Evolutionary conservation across 2,329 filamentous ascomycete species (phyloP).

Genomic region (Cercospora zeina): DNA sequence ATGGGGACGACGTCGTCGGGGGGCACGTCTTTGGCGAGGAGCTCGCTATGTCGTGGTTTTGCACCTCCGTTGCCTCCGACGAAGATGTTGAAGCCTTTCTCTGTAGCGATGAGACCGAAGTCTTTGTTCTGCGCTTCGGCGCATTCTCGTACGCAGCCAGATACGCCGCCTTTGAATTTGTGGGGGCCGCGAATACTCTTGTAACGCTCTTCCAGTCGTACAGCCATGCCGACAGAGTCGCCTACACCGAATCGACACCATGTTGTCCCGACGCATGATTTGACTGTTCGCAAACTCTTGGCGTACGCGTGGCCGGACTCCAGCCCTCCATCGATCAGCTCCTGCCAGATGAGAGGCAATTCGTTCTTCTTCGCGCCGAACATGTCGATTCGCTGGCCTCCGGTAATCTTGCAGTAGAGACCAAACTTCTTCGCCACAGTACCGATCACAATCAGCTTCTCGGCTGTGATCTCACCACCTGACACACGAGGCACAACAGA

Average conservation of each 20-base stretch:
- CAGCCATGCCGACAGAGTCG: conserved; percentile 87
- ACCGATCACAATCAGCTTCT: conserved; percentile 80
- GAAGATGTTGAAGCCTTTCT: conserved; percentile 92
- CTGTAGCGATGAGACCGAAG: conserved; percentile 87
- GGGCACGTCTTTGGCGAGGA: conserved; percentile 82
- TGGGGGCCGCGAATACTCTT: conserved; percentile 87
- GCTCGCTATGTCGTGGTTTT: conserved; percentile 76
- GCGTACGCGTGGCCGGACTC: conserved; percentile 89
- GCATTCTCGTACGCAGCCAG: conserved; percentile 88
- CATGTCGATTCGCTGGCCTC: conserved; percentile 88
- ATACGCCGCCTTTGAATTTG: conserved; percentile 83
- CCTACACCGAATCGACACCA: conserved; percentile 90
- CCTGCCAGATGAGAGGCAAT: conserved; percentile 76
- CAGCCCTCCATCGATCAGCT: conserved; percentile 79
- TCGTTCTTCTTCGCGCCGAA: conserved; percentile 90
- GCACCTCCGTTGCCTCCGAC: conserved; percentile 87
- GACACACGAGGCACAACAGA: conserved; percentile 81
- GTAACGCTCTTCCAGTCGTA: conserved; percentile 83
- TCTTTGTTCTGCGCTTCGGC: conserved; percentile 93
- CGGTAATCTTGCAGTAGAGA: conserved; percentile 89
- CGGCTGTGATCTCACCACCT: conserved; percentile 82
- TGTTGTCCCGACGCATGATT: conserved; percentile 86
- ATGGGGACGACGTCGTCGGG: conserved; percentile 80
- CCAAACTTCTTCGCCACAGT: conserved; percentile 80
- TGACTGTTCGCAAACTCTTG: conserved; percentile 84